A percentile compares a stretch with the other conserved stretches of the same genome.
Evolutionary conservation across 371 early-diverging fungal species (phyloP).

Genomic region (Apophysomyces ossiformis): DNA sequence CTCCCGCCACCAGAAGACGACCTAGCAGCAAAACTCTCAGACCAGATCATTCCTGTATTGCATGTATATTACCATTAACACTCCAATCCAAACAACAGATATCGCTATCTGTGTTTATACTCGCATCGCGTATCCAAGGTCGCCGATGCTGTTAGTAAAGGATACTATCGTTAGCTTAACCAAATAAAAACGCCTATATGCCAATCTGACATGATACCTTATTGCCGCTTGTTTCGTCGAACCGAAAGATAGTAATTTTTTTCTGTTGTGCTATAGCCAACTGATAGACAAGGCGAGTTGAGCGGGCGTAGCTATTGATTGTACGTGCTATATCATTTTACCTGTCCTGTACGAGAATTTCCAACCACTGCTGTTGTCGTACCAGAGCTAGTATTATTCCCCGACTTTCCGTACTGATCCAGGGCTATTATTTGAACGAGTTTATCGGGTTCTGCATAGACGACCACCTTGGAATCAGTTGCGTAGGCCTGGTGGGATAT

Average conservation of each 20-base stretch:
- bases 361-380: slow-evolving; percentile 41
- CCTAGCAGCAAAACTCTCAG: slow-evolving; percentile 23
- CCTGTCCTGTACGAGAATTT: slow-evolving; percentile 39
- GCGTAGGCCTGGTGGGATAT: slow-evolving; percentile 47
- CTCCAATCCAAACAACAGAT: slow-evolving; percentile 52
- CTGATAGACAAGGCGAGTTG: slow-evolving; percentile 23
- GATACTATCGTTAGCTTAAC: not conserved
- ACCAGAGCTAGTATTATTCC: not conserved
- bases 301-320: not conserved
- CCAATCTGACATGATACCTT: slow-evolving; percentile 4
- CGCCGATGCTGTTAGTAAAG: slow-evolving; percentile 7
- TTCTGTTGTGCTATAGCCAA: slow-evolving; percentile 40
- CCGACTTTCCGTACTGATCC: not conserved
- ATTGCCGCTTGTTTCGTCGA: slow-evolving; percentile 13
- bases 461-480: slow-evolving; percentile 48
- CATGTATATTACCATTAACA: slow-evolving; percentile 32
- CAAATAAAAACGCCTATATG: not conserved
- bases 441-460: slow-evolving; percentile 50
- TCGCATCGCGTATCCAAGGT: slow-evolving; percentile 25
- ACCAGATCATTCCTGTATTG: not conserved
- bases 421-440: slow-evolving; percentile 46
- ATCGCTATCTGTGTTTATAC: slow-evolving; percentile 16
- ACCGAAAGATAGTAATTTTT: slow-evolving; percentile 7
- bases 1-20: slow-evolving; percentile 40
- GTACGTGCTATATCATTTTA: slow-evolving; percentile 12